These are phyloP conservation scores for Leccinum cinnamomeum DNA, from an alignment of 1,284 basidiomycete species.

Conservation along the genomic window DNA sequence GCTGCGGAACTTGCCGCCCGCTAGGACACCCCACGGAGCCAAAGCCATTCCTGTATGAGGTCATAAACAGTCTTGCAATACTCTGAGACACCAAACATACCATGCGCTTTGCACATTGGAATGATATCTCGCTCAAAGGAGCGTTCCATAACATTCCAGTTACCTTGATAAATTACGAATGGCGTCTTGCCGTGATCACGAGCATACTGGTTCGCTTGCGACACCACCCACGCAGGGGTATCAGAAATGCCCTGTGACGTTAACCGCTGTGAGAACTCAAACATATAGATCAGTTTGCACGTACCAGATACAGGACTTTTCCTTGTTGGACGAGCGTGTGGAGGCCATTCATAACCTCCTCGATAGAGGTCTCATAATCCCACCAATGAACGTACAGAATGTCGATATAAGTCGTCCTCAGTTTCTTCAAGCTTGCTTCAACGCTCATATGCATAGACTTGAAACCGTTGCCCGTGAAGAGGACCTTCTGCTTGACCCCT, in stretches of 20 bases:
- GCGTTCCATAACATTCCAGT: conserved; percentile 49
- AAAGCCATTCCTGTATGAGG: conserved; percentile 34
- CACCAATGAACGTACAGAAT: conserved; percentile 41
- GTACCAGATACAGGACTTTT: conserved; percentile 46
- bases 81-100: conserved; percentile 19
- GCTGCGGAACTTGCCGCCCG: conserved; percentile 33
- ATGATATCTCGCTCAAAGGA: conserved; percentile 51
- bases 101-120: conserved; percentile 26
- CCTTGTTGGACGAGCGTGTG: conserved; percentile 42
- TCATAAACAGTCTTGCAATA: not conserved
- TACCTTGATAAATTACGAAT: conserved; percentile 56
- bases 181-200: conserved; percentile 45
- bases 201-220: conserved; percentile 40
- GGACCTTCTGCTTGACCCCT: conserved; percentile 24
- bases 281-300: not conserved
- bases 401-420: conserved; percentile 42
- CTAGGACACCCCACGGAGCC: conserved; percentile 41
- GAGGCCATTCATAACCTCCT: conserved; percentile 47
- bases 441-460: conserved; percentile 36
- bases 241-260: conserved; percentile 35
- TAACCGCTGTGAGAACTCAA: not conserved
- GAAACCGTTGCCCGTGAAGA: conserved; percentile 39
- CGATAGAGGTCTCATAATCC: conserved; percentile 41
- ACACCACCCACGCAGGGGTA: conserved; percentile 43
- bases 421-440: conserved; percentile 40